Evolutionary conservation across 2,329 filamentous ascomycete genomes (phyloP).

Genomic region (Colletotrichum orchidophilum): DNA sequence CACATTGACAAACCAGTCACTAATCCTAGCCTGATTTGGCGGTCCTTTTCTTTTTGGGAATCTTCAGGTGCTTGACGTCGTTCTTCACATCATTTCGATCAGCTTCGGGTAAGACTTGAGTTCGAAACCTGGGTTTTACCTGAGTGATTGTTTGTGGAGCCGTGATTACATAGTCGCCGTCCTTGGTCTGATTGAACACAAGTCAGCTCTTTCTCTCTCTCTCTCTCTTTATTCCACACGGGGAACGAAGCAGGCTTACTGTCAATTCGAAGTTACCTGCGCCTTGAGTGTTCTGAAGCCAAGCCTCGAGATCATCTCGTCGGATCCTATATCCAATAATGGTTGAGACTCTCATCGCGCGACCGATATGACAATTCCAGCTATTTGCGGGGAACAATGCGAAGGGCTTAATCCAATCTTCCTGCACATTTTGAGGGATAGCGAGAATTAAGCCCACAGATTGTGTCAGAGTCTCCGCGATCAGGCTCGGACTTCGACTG

Average conservation of each 20-base stretch:
- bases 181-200: neutral
- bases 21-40: neutral
- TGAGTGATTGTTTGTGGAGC: neutral
- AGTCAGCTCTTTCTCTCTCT: too few species aligned
- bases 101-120: fast-evolving
- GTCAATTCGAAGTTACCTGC: neutral
- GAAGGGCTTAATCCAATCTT: fast-evolving
- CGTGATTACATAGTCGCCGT: neutral
- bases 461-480: neutral
- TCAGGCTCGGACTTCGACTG: neutral
- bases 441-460: neutral
- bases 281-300: neutral
- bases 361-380: neutral
- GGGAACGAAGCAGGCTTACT: neutral
- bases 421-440: neutral
- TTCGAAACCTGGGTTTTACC: neutral
- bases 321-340: neutral
- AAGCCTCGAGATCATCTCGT: neutral
- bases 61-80: neutral
- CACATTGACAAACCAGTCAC: neutral
- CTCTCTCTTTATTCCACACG: neutral
- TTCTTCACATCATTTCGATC: neutral
- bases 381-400: neutral
- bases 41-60: neutral
- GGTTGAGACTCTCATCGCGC: neutral